Evolutionary conservation across 495 filamentous ascomycete species (phyloP).

Genomic region (Cercophora sp.): DNA sequence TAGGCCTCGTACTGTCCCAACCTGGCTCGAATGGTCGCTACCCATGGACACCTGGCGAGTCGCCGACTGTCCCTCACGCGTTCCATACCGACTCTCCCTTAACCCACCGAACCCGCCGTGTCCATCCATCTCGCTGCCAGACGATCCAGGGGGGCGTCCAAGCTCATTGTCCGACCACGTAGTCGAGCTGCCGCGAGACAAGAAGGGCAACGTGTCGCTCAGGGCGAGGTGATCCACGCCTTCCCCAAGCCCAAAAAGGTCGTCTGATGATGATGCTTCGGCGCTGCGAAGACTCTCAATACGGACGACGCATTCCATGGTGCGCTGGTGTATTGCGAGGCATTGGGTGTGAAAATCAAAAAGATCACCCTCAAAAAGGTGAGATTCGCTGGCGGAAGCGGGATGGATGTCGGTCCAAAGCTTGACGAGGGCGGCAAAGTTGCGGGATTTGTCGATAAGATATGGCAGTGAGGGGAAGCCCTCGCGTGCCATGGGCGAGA

Average conservation of each 20-base stretch:
- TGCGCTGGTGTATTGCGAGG: constrained; percentile 63
- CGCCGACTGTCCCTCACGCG: not conserved
- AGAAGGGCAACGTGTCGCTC: constrained; percentile 33
- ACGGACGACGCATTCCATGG: constrained; percentile 39
- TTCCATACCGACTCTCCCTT: constrained; percentile 14
- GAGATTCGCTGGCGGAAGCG: constrained; percentile 41
- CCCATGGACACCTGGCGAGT: constrained; percentile 37
- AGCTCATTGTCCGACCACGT: constrained; percentile 34
- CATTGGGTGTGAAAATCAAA: constrained; percentile 72
- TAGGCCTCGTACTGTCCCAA: constrained; percentile 35
- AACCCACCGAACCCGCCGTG: constrained; percentile 24
- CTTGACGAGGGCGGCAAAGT: constrained; percentile 81
- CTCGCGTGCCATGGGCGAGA: constrained; percentile 79
- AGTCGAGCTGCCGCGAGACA: constrained; percentile 27
- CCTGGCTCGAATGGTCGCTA: constrained; percentile 27
- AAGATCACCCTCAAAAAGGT: constrained; percentile 59
- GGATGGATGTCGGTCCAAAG: constrained; percentile 73
- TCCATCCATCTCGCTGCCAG: constrained; percentile 47
- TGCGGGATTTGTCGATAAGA: constrained; percentile 84
- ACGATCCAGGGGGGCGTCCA: constrained; percentile 41
- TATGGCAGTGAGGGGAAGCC: constrained; percentile 94
- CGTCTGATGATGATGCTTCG: constrained; percentile 63
- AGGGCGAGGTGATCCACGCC: constrained; percentile 64
- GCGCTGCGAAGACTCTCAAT: constrained; percentile 27
- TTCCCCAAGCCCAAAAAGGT: constrained; percentile 68